These are phyloP conservation scores for Annulohypoxylon bovei DNA, from an alignment of 495 filamentous ascomycete species.

Conservation along the genomic window DNA sequence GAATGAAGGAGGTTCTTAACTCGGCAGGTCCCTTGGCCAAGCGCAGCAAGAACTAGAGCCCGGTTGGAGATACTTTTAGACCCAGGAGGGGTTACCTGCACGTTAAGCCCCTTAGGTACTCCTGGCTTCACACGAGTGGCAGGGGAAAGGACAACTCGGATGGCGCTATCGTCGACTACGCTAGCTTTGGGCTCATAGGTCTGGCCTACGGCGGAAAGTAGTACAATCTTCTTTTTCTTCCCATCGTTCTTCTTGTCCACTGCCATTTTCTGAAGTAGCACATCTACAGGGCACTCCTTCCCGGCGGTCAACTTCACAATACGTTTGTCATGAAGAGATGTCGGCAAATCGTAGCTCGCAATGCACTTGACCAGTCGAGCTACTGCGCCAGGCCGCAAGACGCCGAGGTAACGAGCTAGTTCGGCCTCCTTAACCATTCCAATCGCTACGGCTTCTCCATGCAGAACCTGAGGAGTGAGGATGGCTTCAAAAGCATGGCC, in stretches of 20 bases:
- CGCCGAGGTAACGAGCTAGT: constrained; percentile 86
- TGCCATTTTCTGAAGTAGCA: constrained; percentile 89
- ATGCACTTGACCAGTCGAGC: constrained; percentile 91
- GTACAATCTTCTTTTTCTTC: constrained; percentile 94
- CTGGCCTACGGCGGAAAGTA: constrained; percentile 89
- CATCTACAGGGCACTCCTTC: constrained; percentile 91
- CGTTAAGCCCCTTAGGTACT: constrained; percentile 67
- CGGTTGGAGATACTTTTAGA: constrained; percentile 99
- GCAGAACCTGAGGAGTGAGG: constrained; percentile 91
- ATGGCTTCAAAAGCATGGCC: constrained; percentile 97
- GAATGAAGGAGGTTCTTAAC: constrained; percentile 94
- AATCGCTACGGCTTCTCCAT: constrained; percentile 95
- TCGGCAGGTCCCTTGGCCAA: constrained; percentile 85
- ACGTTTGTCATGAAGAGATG: constrained; percentile 83
- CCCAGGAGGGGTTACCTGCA: constrained; percentile 87
- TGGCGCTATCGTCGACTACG: constrained; percentile 85
- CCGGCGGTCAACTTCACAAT: constrained; percentile 85
- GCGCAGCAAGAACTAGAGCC: constrained; percentile 89
- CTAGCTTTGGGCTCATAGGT: constrained; percentile 88
- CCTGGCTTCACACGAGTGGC: constrained; percentile 77
- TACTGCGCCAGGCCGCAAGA: constrained; percentile 87
- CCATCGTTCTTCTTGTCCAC: constrained; percentile 99
- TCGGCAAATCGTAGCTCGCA: constrained; percentile 90
- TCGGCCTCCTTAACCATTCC: constrained; percentile 99
- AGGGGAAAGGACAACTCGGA: constrained; percentile 85